Evolutionary conservation across 306 rosid species (phyloP).

Genomic region (Cucumis melo): DNA sequence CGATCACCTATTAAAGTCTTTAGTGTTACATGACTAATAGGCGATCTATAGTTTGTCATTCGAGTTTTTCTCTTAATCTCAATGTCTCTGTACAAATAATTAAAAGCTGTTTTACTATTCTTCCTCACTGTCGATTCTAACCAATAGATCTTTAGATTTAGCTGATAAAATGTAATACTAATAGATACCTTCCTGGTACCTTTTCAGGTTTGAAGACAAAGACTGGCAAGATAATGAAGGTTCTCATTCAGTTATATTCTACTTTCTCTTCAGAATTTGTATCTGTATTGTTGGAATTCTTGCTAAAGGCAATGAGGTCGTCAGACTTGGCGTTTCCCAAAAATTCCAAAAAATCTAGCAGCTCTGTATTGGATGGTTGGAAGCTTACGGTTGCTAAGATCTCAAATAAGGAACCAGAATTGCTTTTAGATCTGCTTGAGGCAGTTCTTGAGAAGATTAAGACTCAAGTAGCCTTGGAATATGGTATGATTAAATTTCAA

Average conservation of each 20-base stretch:
- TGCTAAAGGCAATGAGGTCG: constrained; percentile 36
- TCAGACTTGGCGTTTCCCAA: constrained; percentile 27
- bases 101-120: not conserved
- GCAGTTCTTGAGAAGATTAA: constrained; percentile 56
- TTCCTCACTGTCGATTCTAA: not conserved
- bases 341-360: constrained; percentile 15
- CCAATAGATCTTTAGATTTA: not conserved
- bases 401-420: constrained; percentile 65
- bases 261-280: constrained; percentile 69
- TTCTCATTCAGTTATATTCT: constrained; percentile 48
- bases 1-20: not conserved
- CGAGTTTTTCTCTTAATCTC: not conserved
- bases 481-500: constrained; percentile 27
- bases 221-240: constrained; percentile 33
- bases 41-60: not conserved
- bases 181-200: not conserved
- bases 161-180: constrained; percentile 5
- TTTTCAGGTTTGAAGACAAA: constrained; percentile 61
- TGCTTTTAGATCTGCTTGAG: constrained; percentile 53
- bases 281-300: constrained; percentile 49
- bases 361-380: constrained; percentile 43
- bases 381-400: constrained; percentile 38
- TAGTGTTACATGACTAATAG: not conserved
- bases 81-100: not conserved
- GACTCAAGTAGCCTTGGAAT: constrained; percentile 27